phyloP scores from a whole-genome alignment of 2,329 filamentous ascomycete genomes.

The Diplodia mutila region DNA sequence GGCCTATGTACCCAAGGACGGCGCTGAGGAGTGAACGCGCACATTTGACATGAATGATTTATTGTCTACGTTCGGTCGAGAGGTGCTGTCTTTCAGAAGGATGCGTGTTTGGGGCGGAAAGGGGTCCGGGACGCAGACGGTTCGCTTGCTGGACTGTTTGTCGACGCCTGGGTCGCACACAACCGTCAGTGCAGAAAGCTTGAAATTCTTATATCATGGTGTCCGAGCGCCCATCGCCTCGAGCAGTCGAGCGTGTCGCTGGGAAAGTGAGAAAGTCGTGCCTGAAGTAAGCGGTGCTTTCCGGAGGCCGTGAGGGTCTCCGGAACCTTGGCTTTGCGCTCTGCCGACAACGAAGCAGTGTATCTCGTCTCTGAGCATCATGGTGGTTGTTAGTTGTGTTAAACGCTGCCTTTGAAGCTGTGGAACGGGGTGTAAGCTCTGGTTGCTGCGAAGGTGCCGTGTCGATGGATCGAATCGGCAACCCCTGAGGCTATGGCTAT shows the following conservation, averaged over 20 bases:
- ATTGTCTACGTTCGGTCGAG: too few species aligned
- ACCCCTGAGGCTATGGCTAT: neutral
- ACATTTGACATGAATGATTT: too few species aligned
- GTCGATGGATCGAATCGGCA: neutral
- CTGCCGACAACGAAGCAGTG: neutral
- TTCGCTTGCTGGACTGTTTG: conserved; percentile 4
- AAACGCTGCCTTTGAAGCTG: neutral
- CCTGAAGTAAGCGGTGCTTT: neutral
- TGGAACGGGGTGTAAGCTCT: neutral
- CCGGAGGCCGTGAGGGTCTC: neutral
- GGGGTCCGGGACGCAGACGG: neutral
- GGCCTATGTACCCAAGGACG: neutral
- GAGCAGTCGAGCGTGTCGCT: neutral
- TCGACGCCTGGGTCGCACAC: conserved; percentile 1
- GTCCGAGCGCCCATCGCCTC: neutral
- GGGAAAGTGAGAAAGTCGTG: neutral
- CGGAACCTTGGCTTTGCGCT: neutral
- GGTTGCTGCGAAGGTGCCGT: neutral
- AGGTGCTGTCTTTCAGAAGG: too few species aligned
- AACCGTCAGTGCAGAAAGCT: neutral
- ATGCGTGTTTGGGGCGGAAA: neutral
- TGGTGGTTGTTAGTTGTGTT: neutral
- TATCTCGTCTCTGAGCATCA: neutral
- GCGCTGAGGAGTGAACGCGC: neutral
- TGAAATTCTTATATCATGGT: neutral